phyloP scores from a whole-genome alignment of 768 basidiomycete genomes.

The Macrolepiota dolichaula region DNA sequence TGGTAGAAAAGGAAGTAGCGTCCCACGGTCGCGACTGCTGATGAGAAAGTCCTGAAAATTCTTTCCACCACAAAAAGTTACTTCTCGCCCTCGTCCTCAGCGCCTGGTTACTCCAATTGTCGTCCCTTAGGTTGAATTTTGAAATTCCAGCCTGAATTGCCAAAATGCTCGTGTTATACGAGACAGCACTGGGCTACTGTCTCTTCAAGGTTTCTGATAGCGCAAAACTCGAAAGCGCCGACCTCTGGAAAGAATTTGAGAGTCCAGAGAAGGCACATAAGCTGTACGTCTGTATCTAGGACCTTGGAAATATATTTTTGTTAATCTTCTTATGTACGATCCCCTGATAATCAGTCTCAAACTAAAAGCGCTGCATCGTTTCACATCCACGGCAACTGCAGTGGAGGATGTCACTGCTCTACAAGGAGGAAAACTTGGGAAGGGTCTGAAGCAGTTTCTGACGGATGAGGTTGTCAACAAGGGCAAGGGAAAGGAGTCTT shows the following conservation, averaged over 20 bases:
- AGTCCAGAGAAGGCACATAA: constrained; percentile 89
- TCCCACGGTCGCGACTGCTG: constrained; percentile 22
- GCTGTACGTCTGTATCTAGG: constrained; percentile 55
- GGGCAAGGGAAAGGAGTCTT: constrained; percentile 82
- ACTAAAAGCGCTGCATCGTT: constrained; percentile 92
- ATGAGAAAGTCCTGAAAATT: constrained; percentile 29
- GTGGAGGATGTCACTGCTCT: constrained; percentile 96
- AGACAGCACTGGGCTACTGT: constrained; percentile 95
- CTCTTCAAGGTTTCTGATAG: constrained; percentile 94
- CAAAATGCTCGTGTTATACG: constrained; percentile 93
- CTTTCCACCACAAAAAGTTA: constrained; percentile 24
- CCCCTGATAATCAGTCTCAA: constrained; percentile 61
- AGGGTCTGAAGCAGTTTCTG: constrained; percentile 91
- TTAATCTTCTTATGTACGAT: constrained; percentile 10
- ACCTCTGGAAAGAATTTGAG: constrained; percentile 91
- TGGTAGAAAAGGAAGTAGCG: constrained; percentile 13
- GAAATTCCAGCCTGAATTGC: constrained; percentile 1
- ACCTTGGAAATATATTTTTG: not conserved
- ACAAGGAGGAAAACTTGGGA: constrained; percentile 90
- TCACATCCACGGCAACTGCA: constrained; percentile 92
- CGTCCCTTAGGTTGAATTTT: constrained; percentile 3
- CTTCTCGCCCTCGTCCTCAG: constrained; percentile 18
- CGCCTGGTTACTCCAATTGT: not conserved
- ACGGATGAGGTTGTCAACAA: constrained; percentile 83
- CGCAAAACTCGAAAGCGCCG: constrained; percentile 80